Evolutionary conservation across 371 early-diverging fungal genomes (phyloP).

Genomic region (Ordospora colligata): DNA sequence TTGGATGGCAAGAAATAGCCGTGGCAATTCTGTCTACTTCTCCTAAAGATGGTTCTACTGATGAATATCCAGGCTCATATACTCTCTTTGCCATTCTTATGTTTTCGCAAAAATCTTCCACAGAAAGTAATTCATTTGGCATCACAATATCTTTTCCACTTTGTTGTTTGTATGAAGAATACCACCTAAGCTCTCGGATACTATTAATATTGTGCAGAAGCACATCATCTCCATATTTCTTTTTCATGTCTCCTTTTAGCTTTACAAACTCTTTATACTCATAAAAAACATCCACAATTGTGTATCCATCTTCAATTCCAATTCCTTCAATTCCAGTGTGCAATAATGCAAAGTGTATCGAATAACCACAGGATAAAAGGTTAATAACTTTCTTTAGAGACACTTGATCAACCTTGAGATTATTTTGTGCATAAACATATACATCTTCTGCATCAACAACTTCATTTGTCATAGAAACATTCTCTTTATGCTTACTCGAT

Average conservation of each 20-base stretch:
- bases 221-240: neutral
- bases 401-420: neutral
- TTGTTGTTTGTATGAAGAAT: slow-evolving; percentile 1
- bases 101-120: neutral
- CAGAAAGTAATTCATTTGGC: neutral
- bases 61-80: neutral
- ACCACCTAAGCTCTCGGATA: neutral
- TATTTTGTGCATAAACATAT: slow-evolving; percentile 9
- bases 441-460: neutral
- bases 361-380: neutral
- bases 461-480: neutral
- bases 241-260: neutral
- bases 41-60: neutral
- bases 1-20: neutral
- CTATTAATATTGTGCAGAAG: neutral
- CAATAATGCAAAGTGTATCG: slow-evolving; percentile 14
- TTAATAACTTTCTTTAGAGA: slow-evolving; percentile 17
- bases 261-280: slow-evolving; percentile 23
- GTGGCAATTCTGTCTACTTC: neutral
- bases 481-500: neutral
- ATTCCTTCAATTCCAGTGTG: slow-evolving; percentile 8
- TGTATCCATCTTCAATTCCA: slow-evolving; percentile 13
- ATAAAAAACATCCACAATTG: slow-evolving; percentile 14
- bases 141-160: neutral
- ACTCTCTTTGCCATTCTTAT: neutral